phyloP scores from a whole-genome alignment of 2,329 filamentous ascomycete species.

The Lasiodiplodia sp. region DNA sequence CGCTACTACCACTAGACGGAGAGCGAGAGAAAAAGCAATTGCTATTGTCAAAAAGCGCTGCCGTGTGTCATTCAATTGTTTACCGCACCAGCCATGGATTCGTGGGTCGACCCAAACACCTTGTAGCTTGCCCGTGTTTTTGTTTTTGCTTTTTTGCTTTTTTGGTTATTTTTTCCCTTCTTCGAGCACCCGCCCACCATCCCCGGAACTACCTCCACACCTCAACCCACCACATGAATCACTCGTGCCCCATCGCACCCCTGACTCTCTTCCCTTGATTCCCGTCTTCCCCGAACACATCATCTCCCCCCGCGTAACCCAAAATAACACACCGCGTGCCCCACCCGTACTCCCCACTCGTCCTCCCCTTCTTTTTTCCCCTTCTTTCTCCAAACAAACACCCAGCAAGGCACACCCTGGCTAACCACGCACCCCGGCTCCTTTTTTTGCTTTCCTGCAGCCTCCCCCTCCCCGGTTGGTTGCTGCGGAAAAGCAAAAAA shows the following conservation, averaged over 20 bases:
- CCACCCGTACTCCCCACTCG: no score
- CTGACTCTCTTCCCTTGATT: background rate
- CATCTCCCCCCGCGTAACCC: no score
- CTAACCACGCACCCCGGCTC: no score
- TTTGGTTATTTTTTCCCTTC: no score
- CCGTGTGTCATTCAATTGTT: background rate
- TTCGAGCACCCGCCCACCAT: background rate
- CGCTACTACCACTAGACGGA: background rate
- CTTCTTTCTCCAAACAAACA: no score
- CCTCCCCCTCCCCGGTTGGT: no score
- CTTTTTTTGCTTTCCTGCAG: no score
- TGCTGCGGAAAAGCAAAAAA: background rate
- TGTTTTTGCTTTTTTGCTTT: background rate
- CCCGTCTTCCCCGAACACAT: no score
- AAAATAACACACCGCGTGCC: no score
- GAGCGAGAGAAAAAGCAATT: background rate
- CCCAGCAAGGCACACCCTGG: no score
- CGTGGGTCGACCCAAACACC: constrained; percentile 22
- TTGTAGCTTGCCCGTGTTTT: constrained; percentile 15
- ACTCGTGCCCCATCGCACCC: background rate
- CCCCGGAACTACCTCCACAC: background rate
- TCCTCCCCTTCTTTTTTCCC: no score
- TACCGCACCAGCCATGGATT: constrained; percentile 18
- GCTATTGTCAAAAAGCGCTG: background rate
- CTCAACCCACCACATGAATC: background rate